Percentiles rank a stretch among this genome's conserved stretches.
These are phyloP conservation scores for Syzygium aqueum DNA, from an alignment of 345 rosid genomes.

Conservation along the genomic window DNA sequence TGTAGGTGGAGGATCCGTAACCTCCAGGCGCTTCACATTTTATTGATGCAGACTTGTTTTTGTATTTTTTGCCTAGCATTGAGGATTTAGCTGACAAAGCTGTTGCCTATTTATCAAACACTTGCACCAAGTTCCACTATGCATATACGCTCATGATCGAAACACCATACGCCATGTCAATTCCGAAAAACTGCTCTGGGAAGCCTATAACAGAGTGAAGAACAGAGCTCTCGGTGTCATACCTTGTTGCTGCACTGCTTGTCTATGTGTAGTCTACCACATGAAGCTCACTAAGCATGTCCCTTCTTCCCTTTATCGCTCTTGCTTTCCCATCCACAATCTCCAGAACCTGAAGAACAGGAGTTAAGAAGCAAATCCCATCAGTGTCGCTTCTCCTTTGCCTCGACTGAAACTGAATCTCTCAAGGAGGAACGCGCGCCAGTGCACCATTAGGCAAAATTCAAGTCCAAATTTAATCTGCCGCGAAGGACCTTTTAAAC, in stretches of 20 bases:
- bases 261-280: constrained; percentile 37
- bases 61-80: background rate
- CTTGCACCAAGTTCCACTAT: background rate
- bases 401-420: background rate
- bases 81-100: background rate
- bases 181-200: background rate
- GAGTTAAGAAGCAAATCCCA: background rate
- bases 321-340: constrained; percentile 57
- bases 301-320: constrained; percentile 52
- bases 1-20: background rate
- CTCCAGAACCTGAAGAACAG: constrained; percentile 59
- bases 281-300: constrained; percentile 34
- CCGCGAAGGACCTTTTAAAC: background rate
- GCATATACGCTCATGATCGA: background rate
- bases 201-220: background rate
- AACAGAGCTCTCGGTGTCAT: background rate
- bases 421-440: background rate
- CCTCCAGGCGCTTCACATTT: background rate
- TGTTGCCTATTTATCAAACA: background rate
- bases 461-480: background rate
- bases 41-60: background rate
- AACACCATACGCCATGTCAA: background rate
- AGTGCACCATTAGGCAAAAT: background rate
- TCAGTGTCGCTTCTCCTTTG: background rate
- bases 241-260: constrained; percentile 1